A percentile compares a stretch with the other conserved stretches of the same genome.
Conservation (phyloP, 768 basidiomycete genomes). For the Boletus pseudo-olivaceus region DNA sequence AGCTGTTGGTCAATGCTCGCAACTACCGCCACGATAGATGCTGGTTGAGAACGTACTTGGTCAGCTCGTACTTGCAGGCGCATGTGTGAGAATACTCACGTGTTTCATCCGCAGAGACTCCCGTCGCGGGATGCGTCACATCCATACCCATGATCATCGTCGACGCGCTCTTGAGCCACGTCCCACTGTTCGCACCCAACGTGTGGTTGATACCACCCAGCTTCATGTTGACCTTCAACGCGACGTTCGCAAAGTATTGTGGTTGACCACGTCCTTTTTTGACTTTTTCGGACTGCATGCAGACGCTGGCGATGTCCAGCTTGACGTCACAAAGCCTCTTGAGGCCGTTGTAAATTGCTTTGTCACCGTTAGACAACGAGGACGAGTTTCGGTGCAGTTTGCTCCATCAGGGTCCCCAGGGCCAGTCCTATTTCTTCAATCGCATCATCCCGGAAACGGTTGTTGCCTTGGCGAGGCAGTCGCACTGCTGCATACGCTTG, state of each 20-base stretch:
- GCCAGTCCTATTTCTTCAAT: conserved; percentile 29
- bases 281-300: conserved; percentile 68
- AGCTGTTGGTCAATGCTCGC: conserved; percentile 45
- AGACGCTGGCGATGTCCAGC: conserved; percentile 58
- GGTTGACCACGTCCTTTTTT: conserved; percentile 44
- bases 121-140: conserved; percentile 69
- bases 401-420: not conserved
- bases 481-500: conserved; percentile 32
- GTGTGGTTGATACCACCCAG: conserved; percentile 51
- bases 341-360: conserved; percentile 46
- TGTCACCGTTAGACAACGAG: conserved; percentile 47
- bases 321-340: conserved; percentile 48
- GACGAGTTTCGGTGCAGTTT: conserved; percentile 22
- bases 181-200: conserved; percentile 37
- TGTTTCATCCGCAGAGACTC: conserved; percentile 51
- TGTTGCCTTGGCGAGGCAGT: conserved; percentile 45
- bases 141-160: conserved; percentile 60
- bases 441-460: conserved; percentile 51
- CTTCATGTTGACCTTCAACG: conserved; percentile 56
- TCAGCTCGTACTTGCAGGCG: not conserved
- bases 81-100: conserved; percentile 19
- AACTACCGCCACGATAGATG: conserved; percentile 54
- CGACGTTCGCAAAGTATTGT: conserved; percentile 55
- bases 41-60: conserved; percentile 4
- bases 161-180: conserved; percentile 38